Conservation (phyloP, 148 eudicot genomes). For the Silene uniflora region DNA sequence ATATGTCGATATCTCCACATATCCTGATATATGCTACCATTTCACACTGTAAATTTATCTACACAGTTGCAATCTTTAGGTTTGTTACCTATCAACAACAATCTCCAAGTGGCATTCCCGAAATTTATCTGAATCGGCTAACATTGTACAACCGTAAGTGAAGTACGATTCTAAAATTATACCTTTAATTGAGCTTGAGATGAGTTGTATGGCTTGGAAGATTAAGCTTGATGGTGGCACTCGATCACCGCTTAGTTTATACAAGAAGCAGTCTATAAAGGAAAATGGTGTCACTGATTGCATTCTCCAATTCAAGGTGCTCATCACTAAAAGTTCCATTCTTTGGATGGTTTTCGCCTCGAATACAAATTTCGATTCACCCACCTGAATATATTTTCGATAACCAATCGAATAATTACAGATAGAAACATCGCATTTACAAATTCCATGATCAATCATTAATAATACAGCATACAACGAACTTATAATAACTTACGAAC, state of each 20-base stretch:
- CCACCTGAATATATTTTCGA: slow-evolving; percentile 29
- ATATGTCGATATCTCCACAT: too few species aligned
- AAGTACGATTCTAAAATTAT: not conserved
- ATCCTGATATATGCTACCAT: too few species aligned
- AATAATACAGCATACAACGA: slow-evolving; percentile 1
- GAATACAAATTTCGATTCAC: slow-evolving; percentile 49
- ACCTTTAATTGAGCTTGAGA: slow-evolving; percentile 55
- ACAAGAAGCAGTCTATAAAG: slow-evolving; percentile 54
- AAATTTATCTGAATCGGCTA: not conserved
- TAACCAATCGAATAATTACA: not conserved
- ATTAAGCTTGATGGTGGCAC: slow-evolving; percentile 38
- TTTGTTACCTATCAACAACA: slow-evolving; percentile 26
- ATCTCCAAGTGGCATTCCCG: not conserved
- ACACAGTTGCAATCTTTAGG: too few species aligned
- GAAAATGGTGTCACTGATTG: slow-evolving; percentile 76
- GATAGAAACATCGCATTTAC: not conserved
- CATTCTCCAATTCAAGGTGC: slow-evolving; percentile 86
- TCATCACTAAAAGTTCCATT: slow-evolving; percentile 75
- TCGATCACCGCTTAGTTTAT: slow-evolving; percentile 48
- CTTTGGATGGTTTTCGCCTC: slow-evolving; percentile 63
- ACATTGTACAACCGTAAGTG: not conserved
- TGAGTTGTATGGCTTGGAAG: slow-evolving; percentile 46
- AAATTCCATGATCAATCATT: not conserved
- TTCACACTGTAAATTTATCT: too few species aligned
- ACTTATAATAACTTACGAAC: too few species aligned